phyloP scores from a whole-genome alignment of 495 filamentous ascomycete species.

The Aspergillus olivimuriae region DNA sequence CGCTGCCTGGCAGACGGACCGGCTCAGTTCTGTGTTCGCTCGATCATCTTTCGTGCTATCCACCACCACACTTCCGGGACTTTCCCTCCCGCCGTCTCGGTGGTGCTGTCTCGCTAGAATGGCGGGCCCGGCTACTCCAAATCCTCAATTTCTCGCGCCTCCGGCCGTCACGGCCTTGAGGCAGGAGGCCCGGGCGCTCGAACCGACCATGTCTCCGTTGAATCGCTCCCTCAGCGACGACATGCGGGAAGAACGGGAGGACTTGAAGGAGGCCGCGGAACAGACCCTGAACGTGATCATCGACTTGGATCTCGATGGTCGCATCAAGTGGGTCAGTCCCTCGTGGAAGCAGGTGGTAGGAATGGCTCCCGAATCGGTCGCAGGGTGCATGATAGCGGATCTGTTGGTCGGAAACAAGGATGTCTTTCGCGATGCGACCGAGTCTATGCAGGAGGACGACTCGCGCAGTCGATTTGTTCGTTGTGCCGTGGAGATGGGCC shows the following conservation, averaged over 20 bases:
- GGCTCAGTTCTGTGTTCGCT: slow-evolving; percentile 10
- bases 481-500: slow-evolving; percentile 71
- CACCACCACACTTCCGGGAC: not conserved
- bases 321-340: slow-evolving; percentile 89
- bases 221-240: slow-evolving; percentile 56
- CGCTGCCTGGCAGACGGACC: slow-evolving; percentile 47
- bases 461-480: slow-evolving; percentile 87
- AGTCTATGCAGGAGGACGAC: slow-evolving; percentile 88
- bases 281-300: slow-evolving; percentile 94
- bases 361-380: slow-evolving; percentile 62
- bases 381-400: slow-evolving; percentile 72
- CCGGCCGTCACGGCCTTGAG: slow-evolving; percentile 49
- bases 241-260: slow-evolving; percentile 76
- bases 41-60: not conserved
- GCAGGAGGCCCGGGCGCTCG: slow-evolving; percentile 42
- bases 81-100: slow-evolving; percentile 1
- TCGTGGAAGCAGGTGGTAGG: slow-evolving; percentile 96
- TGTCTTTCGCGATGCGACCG: slow-evolving; percentile 73
- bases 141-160: slow-evolving; percentile 40
- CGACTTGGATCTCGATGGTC: slow-evolving; percentile 82
- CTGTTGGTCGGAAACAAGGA: slow-evolving; percentile 70
- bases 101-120: slow-evolving; percentile 28
- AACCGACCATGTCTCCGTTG: slow-evolving; percentile 42
- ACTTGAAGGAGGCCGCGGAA: slow-evolving; percentile 90
- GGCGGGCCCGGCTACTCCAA: slow-evolving; percentile 38